Percentiles rank a stretch among this genome's conserved stretches.
Evolutionary conservation across 78 protist genomes (phyloP).

Genomic region (Dictyostelium brefeldianum): DNA sequence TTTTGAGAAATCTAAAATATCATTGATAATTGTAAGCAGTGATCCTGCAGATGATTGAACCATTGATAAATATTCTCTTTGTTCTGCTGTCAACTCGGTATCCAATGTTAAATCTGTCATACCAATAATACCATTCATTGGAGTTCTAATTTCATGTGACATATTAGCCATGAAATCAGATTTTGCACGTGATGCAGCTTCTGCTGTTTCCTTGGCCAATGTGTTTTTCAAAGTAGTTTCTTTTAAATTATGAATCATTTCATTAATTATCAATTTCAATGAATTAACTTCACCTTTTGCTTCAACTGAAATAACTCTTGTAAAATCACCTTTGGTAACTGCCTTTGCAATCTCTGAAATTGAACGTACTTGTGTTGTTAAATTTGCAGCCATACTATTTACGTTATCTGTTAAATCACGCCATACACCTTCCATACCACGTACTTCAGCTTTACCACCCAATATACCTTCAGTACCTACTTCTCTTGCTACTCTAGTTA

Average conservation of each 20-base stretch:
- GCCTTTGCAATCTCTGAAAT: constrained; percentile 84
- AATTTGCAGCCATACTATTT: constrained; percentile 85
- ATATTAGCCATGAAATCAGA: constrained; percentile 85
- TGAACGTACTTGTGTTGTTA: constrained; percentile 80
- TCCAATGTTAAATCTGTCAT: constrained; percentile 85
- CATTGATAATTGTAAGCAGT: constrained; percentile 78
- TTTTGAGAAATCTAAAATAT: constrained; percentile 68
- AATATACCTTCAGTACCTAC: constrained; percentile 87
- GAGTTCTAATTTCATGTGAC: constrained; percentile 91
- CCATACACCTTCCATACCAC: constrained; percentile 83
- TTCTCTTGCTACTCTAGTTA: constrained; percentile 75
- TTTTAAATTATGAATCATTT: constrained; percentile 81
- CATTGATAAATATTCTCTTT: constrained; percentile 76
- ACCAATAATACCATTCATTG: constrained; percentile 91
- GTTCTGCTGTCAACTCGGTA: constrained; percentile 75
- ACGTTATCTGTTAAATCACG: constrained; percentile 85
- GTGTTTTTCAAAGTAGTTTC: constrained; percentile 62
- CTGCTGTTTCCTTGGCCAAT: constrained; percentile 81
- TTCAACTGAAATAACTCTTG: constrained; percentile 80
- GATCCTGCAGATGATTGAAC: constrained; percentile 83
- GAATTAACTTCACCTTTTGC: constrained; percentile 82
- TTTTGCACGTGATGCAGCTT: constrained; percentile 82
- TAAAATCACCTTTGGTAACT: constrained; percentile 84
- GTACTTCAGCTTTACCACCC: constrained; percentile 83
- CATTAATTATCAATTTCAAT: constrained; percentile 77